These are phyloP conservation scores for Mycosarcoma mackinlayi DNA, from an alignment of 1,284 basidiomycete species.

Conservation along the genomic window DNA sequence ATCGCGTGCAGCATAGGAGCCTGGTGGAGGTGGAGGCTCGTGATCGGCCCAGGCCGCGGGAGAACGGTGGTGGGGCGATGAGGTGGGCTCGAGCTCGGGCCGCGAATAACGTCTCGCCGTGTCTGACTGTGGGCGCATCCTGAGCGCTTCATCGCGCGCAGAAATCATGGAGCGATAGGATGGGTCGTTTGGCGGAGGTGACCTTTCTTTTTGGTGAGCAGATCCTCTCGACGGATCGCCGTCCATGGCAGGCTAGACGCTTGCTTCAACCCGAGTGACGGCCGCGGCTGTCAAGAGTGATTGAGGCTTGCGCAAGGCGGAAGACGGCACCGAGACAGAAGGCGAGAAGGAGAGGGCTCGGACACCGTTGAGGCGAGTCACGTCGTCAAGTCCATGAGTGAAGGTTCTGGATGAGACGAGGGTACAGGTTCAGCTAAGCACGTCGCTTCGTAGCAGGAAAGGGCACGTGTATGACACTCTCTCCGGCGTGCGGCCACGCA, in stretches of 20 bases:
- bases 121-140: conserved; percentile 22
- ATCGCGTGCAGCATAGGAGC: conserved; percentile 5
- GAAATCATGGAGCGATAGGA: conserved; percentile 1
- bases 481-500: no score
- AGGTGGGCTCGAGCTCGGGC: conserved; percentile 12
- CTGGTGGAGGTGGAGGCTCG: background rate
- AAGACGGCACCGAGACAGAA: background rate
- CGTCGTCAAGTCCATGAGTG: conserved; percentile 1
- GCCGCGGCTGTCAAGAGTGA: background rate
- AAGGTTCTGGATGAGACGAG: background rate
- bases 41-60: conserved; percentile 17
- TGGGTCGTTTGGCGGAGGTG: conserved; percentile 12
- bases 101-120: conserved; percentile 16
- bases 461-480: conserved; percentile 35
- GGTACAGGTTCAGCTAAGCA: background rate
- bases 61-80: background rate
- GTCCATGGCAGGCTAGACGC: conserved; percentile 18
- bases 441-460: conserved; percentile 13
- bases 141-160: conserved; percentile 15
- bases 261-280: no score
- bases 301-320: background rate
- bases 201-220: conserved; percentile 12
- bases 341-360: background rate
- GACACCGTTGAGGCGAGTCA: background rate
- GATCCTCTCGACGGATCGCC: conserved; percentile 27